Evolutionary conservation across 129 eudicot species (phyloP).

Genomic region (Cynara cardunculus): DNA sequence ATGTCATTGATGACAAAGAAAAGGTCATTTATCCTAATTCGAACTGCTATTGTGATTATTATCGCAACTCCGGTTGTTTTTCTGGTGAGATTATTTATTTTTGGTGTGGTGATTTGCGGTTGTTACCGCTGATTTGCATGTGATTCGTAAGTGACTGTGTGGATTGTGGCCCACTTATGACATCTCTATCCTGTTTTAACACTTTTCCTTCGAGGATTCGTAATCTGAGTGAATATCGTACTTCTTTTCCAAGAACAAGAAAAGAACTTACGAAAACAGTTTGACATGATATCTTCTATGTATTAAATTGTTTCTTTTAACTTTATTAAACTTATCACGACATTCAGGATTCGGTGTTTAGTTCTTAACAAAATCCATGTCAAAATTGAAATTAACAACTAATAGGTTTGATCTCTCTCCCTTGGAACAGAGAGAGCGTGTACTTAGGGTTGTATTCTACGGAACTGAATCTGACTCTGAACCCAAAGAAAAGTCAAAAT

Average conservation of each 20-base stretch:
- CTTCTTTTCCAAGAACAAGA: not conserved
- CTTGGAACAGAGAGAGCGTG: not conserved
- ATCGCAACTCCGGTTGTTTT: not conserved
- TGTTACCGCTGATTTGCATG: conserved; percentile 11
- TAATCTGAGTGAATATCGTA: not conserved
- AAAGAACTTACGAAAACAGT: not conserved
- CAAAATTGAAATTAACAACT: not conserved
- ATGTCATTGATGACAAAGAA: conserved; percentile 39
- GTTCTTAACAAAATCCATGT: not conserved
- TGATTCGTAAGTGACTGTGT: conserved; percentile 7
- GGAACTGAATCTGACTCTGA: not conserved
- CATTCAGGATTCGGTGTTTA: not conserved
- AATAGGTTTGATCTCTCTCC: not conserved
- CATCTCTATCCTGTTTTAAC: not conserved
- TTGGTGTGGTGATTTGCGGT: not conserved
- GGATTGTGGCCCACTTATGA: conserved; percentile 8
- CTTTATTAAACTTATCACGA: not conserved
- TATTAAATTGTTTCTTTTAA: not conserved
- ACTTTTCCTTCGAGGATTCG: not conserved
- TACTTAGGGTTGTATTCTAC: conserved; percentile 4
- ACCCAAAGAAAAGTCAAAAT: not conserved
- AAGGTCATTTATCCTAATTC: conserved; percentile 38
- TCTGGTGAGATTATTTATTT: not conserved
- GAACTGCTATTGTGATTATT: not conserved
- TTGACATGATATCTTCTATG: not conserved